A percentile compares a stretch with the other conserved stretches of the same genome.
Evolutionary conservation across 2,329 filamentous ascomycete genomes (phyloP).

Genomic region (Colletotrichum acutatum): DNA sequence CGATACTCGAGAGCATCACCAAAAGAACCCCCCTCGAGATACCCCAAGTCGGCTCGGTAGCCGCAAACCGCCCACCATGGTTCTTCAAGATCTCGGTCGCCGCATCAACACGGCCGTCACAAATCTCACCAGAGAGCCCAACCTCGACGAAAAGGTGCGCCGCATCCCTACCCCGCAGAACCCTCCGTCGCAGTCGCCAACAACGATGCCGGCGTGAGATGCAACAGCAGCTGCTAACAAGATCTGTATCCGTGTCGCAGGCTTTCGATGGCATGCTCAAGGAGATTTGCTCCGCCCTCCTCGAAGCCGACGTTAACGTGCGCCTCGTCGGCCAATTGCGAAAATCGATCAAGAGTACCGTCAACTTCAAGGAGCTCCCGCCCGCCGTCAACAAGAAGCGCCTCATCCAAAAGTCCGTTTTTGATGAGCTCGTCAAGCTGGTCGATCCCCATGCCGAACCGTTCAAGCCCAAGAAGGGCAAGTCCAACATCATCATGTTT

Average conservation of each 20-base stretch:
- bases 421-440: conserved; percentile 94
- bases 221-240: background rate
- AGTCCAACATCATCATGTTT: conserved; percentile 98
- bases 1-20: conserved; percentile 6
- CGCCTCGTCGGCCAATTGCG: conserved; percentile 90
- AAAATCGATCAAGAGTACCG: conserved; percentile 88
- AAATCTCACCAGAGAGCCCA: conserved; percentile 90
- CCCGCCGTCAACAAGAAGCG: conserved; percentile 97
- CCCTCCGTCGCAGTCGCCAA: conserved; percentile 7
- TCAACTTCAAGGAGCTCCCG: conserved; percentile 95
- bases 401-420: conserved; percentile 96
- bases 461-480: conserved; percentile 97
- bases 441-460: conserved; percentile 96
- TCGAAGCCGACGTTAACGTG: conserved; percentile 98
- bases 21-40: conserved; percentile 14
- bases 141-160: conserved; percentile 92
- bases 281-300: conserved; percentile 93
- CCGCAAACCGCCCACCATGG: conserved; percentile 69
- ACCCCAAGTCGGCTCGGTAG: conserved; percentile 35
- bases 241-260: conserved; percentile 52
- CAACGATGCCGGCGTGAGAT: background rate
- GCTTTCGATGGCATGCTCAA: conserved; percentile 98
- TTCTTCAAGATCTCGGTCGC: conserved; percentile 98
- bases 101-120: conserved; percentile 97
- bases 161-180: background rate